Base-by-base conservation (phyloP, 2,329 filamentous ascomycete genomes). In the Cladophialophora chaetospira region DNA sequence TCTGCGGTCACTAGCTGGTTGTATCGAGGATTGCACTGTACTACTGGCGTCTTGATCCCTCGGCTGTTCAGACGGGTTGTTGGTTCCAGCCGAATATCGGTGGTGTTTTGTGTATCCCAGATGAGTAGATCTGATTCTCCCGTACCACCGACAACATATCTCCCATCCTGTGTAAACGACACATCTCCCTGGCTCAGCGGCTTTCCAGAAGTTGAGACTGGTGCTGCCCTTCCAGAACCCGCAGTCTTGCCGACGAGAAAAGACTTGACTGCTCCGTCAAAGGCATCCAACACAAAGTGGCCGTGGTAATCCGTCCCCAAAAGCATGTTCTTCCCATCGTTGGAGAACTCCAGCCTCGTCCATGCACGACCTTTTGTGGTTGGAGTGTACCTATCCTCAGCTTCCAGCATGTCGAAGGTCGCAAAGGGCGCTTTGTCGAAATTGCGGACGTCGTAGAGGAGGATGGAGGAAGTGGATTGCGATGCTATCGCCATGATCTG, bases 271-370 rank as follows among this genome's bases (percentile, higher is more conserved):
- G 80, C 81, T 35, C 93, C 94, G 38, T 90, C 86, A 70, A 97
- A 97, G 1, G 93, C 89, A 70, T 99, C 94, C n/a, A 99, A 78
- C 2, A 99, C 77, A 68, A 94, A 96, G 72, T 99, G 94, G 0
- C 91, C 91, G 49, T 82, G 82, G 5, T 89, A 90, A 46, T 87
- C 89, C 2, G 93, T 97, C 11, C 89, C 89, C 15, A 99, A 73
- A 4, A 99, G 80, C 45, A 99, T 75, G 58, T 84, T 84, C 69
- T 96, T 96, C 15, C 94, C 94, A 68, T 99, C 94, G 67, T 99
- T 99, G 56, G 90, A 94, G 70, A 99, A 97, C 67, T 96, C 91
- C 38, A 99, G 80, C 65, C 88, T 91, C 1, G 89, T 94, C 94
- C 94, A 99, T 64, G 71, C 73, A 42, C 74, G 68, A 31, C 75